These are phyloP conservation scores for Epichloe glyceriae DNA, from an alignment of 2,329 filamentous ascomycete species.

Conservation along the genomic window DNA sequence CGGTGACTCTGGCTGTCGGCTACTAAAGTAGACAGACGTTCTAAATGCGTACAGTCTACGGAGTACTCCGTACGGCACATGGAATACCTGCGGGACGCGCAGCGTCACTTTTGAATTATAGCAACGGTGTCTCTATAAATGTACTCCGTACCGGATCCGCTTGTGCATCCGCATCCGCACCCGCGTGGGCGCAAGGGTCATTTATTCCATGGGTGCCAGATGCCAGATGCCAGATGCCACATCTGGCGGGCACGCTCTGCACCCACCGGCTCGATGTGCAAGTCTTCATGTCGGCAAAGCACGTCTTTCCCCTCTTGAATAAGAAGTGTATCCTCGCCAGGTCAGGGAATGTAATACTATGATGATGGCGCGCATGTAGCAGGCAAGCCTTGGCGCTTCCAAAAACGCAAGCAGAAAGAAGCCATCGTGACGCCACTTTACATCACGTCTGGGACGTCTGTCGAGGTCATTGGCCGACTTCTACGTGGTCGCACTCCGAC, in stretches of 20 bases:
- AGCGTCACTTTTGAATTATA: background rate
- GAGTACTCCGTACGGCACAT: no score
- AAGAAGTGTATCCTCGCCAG: no score
- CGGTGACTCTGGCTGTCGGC: no score
- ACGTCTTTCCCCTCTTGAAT: no score
- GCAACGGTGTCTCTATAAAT: background rate
- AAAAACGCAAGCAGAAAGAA: background rate
- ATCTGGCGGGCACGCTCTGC: background rate
- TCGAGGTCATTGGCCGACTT: background rate
- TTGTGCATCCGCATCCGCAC: background rate
- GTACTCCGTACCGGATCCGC: background rate
- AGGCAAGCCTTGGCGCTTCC: background rate
- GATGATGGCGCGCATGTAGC: background rate
- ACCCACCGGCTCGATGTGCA: no score
- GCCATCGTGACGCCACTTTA: background rate
- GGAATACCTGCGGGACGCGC: background rate
- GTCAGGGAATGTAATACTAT: background rate
- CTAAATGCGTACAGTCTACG: no score
- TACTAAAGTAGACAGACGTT: no score
- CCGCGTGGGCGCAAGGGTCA: background rate
- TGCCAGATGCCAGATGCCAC: background rate
- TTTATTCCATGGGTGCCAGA: background rate
- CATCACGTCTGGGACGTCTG: background rate
- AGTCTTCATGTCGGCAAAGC: no score
- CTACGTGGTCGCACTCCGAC: no score